Percentiles rank a stretch among this genome's conserved stretches.
phyloP scores from a whole-genome alignment of 2,329 filamentous ascomycete genomes.

The Ophiostoma sp. region DNA sequence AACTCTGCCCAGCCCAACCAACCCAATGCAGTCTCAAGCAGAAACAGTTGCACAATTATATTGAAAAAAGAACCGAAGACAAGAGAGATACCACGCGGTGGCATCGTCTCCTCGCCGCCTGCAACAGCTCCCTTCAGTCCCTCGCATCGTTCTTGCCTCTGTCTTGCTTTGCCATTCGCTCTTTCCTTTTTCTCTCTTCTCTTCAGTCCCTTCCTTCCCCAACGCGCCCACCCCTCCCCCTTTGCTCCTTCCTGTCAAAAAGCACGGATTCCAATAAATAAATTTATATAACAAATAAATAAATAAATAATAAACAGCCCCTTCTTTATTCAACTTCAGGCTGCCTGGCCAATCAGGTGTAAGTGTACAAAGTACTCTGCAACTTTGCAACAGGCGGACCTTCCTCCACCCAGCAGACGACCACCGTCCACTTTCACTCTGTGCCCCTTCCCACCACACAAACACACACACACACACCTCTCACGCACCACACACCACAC shows the following conservation, averaged over 20 bases:
- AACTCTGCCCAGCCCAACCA: neutral
- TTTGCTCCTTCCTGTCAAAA: slow-evolving; percentile 9
- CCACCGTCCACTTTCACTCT: slow-evolving; percentile 21
- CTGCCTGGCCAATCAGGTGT: slow-evolving; percentile 22
- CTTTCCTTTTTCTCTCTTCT: neutral
- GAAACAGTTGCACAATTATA: neutral
- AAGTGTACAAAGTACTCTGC: slow-evolving; percentile 23
- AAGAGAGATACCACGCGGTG: neutral
- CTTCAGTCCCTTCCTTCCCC: slow-evolving; percentile 1
- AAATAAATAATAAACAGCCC: slow-evolving; percentile 15
- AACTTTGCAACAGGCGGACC: slow-evolving; percentile 20
- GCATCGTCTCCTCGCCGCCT: neutral
- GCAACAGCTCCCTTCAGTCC: neutral
- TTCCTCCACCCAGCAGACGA: slow-evolving; percentile 20
- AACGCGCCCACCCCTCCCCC: slow-evolving; percentile 12
- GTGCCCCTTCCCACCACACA: slow-evolving; percentile 13
- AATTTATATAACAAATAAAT: neutral
- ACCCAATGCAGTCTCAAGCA: neutral
- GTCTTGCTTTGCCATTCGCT: neutral
- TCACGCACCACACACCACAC: slow-evolving; percentile 1
- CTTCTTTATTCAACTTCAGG: slow-evolving; percentile 19
- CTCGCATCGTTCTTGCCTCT: neutral
- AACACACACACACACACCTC: slow-evolving; percentile 10
- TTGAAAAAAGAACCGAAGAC: neutral
- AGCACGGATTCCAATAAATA: neutral